These are phyloP conservation scores for Nakazawaea holstii DNA, from an alignment of 805 yeast species.

Conservation along the genomic window DNA sequence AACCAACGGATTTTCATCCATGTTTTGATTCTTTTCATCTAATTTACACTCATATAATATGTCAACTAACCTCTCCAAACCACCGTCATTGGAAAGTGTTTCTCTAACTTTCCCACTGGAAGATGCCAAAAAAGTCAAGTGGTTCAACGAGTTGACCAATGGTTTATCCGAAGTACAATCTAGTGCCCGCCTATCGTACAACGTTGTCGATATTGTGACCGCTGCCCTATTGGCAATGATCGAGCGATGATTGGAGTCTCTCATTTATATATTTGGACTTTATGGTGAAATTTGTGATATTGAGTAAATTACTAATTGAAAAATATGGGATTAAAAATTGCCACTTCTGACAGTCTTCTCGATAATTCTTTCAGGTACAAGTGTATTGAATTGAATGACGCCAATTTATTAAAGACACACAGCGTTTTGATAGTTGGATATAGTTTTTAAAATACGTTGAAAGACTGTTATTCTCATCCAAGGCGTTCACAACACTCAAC, in stretches of 20 bases:
- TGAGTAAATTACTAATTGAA: background rate
- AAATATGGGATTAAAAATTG: no score
- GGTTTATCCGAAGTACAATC: constrained; percentile 90
- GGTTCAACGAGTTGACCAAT: constrained; percentile 84
- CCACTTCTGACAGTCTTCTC: no score
- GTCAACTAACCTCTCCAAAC: constrained; percentile 80
- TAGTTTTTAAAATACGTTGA: no score
- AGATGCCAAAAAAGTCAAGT: constrained; percentile 80
- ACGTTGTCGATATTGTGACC: constrained; percentile 81
- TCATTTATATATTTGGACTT: constrained; percentile 40
- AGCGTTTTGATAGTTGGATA: no score
- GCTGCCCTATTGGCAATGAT: constrained; percentile 82
- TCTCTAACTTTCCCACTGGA: constrained; percentile 88
- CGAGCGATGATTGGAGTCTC: constrained; percentile 84
- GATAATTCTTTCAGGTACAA: no score
- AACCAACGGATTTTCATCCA: constrained; percentile 42
- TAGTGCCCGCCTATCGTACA: constrained; percentile 88
- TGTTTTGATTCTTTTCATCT: constrained; percentile 19
- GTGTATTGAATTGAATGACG: no score
- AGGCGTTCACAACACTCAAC: no score
- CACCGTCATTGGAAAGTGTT: constrained; percentile 85
- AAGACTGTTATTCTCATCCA: no score
- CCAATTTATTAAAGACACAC: no score
- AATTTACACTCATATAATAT: constrained; percentile 75
- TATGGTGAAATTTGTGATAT: background rate